Evolutionary conservation across 164 flowering plant species (phyloP), one percentile per base, ranked within the genome.

Genomic region (Kingdonia uniflora): DNA sequence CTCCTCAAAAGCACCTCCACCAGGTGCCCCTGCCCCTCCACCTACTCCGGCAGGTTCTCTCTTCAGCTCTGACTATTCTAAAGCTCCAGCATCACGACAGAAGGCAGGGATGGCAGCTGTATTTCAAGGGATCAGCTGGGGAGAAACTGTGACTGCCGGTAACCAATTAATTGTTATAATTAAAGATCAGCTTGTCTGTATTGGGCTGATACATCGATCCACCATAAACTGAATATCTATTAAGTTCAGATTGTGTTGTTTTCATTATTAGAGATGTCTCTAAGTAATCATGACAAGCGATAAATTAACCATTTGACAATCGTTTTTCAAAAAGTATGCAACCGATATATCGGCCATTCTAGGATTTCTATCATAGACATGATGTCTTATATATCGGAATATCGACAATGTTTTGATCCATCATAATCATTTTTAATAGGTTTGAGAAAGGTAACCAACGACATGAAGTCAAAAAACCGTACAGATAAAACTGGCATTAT

Each of bases 401-500:
- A n/a, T n/a, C n/a, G 35, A 29, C 8, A 8, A 29, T 29, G 8
- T 29, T 29, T 29, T 29, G 35, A 3, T 29, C 35, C 4, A 29
- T 29, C 35, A 3, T 29, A 8, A 29, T 29, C 8, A 29, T 29
- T 4, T n/a, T 41, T 64, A 33, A 17, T 57, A 83, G 86, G 86
- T 53, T 70, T 83, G 69, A 83, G 75, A 65, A 80, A 79, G 71
- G 84, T 83, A 33, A 80, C 81, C 7, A 69, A 42, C 62, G 84
- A 80, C 55, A 94, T 94, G 99, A 94, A 94, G 76, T 66, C 96
- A 11, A 94, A 94, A 76, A 89, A 89, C 57, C 97, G 95, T 41
- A 49, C 77, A 14, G 95, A 87, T 44, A 81, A 81, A 74, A 74
- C 65, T 59, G 92, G 97, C 10, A 65, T 78, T 65, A 87, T 94